Base-by-base conservation (phyloP, 1,139 yeast genomes). In the Casaregolazyma suthepensis region DNA sequence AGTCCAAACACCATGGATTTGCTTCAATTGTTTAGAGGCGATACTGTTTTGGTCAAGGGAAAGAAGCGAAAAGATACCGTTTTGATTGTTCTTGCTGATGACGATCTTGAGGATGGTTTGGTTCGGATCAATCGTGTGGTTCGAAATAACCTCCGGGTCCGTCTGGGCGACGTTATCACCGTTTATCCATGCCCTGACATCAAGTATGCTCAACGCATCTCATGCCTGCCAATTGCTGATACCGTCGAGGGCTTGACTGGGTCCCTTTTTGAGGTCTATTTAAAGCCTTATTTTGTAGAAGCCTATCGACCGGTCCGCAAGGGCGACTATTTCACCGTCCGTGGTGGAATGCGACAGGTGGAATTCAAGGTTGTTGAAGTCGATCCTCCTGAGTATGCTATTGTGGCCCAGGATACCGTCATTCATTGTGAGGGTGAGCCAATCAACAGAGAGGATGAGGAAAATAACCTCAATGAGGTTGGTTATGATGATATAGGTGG, bases 401-500 rank as follows among this genome's bases (percentile, higher is more conserved):
- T 93, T 67, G 99, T 93, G 48, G 96, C 99, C 29, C 99, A 94
- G 74, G 99, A 93, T 68, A 94, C 99, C 45, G 84, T 93, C 63
- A 94, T 93, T 67, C 99, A 93, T 75, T 91, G 96, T 68, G 99
- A 94, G 73, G 99, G 99, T 67, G 99, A 94, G 66, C 98, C 99
- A 66, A 91, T 93, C 73, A 89, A 88, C 75, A 87, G 99, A 71
- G 99, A 93, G 75, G 99, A 93, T 68, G 99, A 94, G 75, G 99
- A 93, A 74, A 89, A 90, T 71, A 89, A 84, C 71, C 79, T 93
- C 73, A 90, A 87, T 66, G 99, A 93, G 61, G 98, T 93, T 57
- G 99, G 99, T 63, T 93, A 93, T 72, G 99, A 93, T 70, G 99
- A 93, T 68, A 93, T 93, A 71, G 99, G 99, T 71, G 99, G 99